Evolutionary conservation across 129 eudicot species (phyloP).

Genomic region (Calendula officinalis): DNA sequence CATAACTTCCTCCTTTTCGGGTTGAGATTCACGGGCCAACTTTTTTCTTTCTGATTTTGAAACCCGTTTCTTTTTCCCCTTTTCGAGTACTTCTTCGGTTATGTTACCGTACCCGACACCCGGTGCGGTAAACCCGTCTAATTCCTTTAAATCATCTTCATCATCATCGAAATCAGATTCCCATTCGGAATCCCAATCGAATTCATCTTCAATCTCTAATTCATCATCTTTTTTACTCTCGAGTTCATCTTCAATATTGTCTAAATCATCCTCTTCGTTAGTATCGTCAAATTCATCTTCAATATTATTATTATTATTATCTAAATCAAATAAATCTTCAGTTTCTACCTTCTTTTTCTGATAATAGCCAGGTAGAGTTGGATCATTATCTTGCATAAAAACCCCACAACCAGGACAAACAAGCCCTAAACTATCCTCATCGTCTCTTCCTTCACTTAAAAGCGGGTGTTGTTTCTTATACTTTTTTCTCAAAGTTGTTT

Average conservation of each 20-base stretch:
- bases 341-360: conserved; percentile 57
- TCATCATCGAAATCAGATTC: conserved; percentile 55
- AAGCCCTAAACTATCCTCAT: conserved; percentile 66
- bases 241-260: conserved; percentile 31
- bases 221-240: conserved; percentile 42
- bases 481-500: conserved; percentile 49
- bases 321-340: conserved; percentile 29
- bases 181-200: conserved; percentile 64
- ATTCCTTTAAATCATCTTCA: conserved; percentile 56
- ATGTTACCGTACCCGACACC: conserved; percentile 86
- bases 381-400: conserved; percentile 94
- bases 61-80: conserved; percentile 50
- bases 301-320: too few relatives aligned
- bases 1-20: conserved; percentile 69
- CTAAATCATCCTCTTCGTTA: conserved; percentile 42
- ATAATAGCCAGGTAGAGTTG: conserved; percentile 75
- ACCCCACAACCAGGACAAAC: conserved; percentile 97
- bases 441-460: conserved; percentile 93
- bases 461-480: conserved; percentile 38
- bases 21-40: conserved; percentile 61
- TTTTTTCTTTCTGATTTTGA: conserved; percentile 80
- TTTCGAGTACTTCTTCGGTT: conserved; percentile 66
- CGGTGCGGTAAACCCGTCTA: conserved; percentile 71
- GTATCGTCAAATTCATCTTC: conserved; percentile 40
- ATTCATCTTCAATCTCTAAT: conserved; percentile 41